Percentiles rank a stretch among this genome's conserved stretches.
phyloP scores from a whole-genome alignment of 192 early-diverging fungal species.

The Coemansia sp. region DNA sequence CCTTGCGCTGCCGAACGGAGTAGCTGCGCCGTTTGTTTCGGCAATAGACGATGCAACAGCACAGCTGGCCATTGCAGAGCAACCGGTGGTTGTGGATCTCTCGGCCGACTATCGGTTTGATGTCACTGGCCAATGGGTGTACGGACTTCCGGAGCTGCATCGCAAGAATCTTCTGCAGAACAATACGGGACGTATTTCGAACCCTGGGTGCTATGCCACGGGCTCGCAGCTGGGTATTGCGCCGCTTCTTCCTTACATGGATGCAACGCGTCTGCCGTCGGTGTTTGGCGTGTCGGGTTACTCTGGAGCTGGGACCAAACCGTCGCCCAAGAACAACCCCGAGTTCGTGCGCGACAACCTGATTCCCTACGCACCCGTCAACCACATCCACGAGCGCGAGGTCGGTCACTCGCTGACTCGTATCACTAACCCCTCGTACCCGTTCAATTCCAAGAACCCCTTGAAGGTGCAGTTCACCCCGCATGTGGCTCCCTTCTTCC shows the following conservation, averaged over 20 bases:
- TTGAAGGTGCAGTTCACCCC: conserved; percentile 77
- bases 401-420: conserved; percentile 70
- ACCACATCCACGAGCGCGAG: conserved; percentile 97
- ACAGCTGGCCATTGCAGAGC: conserved; percentile 52
- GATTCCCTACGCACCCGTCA: conserved; percentile 87
- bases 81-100: conserved; percentile 80
- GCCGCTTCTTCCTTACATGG: conserved; percentile 75
- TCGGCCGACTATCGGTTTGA: conserved; percentile 93
- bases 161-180: conserved; percentile 58
- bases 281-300: conserved; percentile 97
- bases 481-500: conserved; percentile 90
- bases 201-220: conserved; percentile 99
- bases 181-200: conserved; percentile 74
- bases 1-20: conserved; percentile 92
- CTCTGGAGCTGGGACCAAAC: conserved; percentile 97
- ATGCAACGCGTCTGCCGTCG: conserved; percentile 60
- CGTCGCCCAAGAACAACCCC: conserved; percentile 94
- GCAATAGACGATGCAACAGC: conserved; percentile 60
- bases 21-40: conserved; percentile 91
- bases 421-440: conserved; percentile 3
- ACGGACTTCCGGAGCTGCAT: conserved; percentile 85
- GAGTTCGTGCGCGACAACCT: conserved; percentile 85
- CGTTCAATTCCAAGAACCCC: conserved; percentile 26
- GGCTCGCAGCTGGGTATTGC: conserved; percentile 89
- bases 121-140: conserved; percentile 72